Evolutionary conservation across 163 green algal genomes (phyloP).

Genomic region (Trebouxia gelatinosa): DNA sequence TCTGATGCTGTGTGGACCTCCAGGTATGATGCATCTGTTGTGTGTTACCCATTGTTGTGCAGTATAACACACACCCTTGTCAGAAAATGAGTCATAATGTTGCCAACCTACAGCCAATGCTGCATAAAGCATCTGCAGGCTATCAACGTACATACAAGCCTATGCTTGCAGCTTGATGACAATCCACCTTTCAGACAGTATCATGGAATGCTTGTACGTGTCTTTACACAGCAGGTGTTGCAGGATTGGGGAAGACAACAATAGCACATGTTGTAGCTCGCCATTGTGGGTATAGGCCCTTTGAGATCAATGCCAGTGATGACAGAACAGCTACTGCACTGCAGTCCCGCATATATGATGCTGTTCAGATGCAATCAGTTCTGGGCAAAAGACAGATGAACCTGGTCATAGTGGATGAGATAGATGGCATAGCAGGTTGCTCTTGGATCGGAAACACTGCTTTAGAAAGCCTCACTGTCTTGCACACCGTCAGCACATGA

Average conservation of each 20-base stretch:
- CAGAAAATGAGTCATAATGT: background rate
- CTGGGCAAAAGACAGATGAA: constrained; percentile 70
- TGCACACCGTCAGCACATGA: background rate
- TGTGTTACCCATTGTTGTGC: background rate
- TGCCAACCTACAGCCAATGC: background rate
- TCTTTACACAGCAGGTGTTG: background rate
- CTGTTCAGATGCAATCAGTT: constrained; percentile 50
- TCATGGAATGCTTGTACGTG: too few species aligned
- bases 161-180: background rate
- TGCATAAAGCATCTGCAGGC: background rate
- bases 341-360: constrained; percentile 53
- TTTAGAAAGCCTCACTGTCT: background rate
- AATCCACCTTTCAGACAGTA: too few species aligned
- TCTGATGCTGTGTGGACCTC: constrained; percentile 82
- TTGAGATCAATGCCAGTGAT: constrained; percentile 95
- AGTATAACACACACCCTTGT: background rate
- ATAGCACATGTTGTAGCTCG: constrained; percentile 87
- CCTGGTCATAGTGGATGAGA: constrained; percentile 91
- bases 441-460: too few species aligned
- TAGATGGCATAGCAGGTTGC: constrained; percentile 69
- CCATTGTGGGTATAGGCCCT: constrained; percentile 91
- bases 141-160: background rate
- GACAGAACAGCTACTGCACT: constrained; percentile 76
- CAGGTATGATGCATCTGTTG: constrained; percentile 48
- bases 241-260: constrained; percentile 95